These are phyloP conservation scores for Hemileccinum impolitum DNA, from an alignment of 768 basidiomycete genomes.

Conservation along the genomic window DNA sequence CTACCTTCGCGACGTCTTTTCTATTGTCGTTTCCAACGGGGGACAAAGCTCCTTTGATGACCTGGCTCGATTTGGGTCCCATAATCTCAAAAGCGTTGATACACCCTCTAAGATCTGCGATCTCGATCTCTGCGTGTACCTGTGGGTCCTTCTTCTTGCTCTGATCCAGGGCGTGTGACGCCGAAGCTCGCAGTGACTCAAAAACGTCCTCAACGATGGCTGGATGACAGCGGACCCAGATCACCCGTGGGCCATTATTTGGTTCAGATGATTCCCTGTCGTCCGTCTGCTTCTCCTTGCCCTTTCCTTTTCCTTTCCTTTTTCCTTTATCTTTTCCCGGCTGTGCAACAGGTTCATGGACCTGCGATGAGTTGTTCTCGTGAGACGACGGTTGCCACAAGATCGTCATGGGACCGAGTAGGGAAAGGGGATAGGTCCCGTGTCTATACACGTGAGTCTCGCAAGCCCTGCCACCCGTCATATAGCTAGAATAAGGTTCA, in stretches of 20 bases:
- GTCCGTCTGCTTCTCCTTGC: slow-evolving; percentile 33
- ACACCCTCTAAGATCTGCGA: slow-evolving; percentile 67
- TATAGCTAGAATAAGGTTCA: slow-evolving; percentile 43
- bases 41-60: slow-evolving; percentile 61
- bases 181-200: slow-evolving; percentile 46
- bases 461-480: slow-evolving; percentile 60
- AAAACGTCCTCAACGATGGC: slow-evolving; percentile 59
- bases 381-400: slow-evolving; percentile 59
- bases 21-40: slow-evolving; percentile 47
- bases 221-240: slow-evolving; percentile 85
- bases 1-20: slow-evolving; percentile 58
- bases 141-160: slow-evolving; percentile 24
- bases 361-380: background rate
- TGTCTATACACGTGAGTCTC: slow-evolving; percentile 67
- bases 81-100: slow-evolving; percentile 85
- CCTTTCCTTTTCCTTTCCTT: slow-evolving; percentile 26
- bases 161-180: slow-evolving; percentile 47
- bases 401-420: slow-evolving; percentile 69
- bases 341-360: background rate
- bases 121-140: slow-evolving; percentile 45
- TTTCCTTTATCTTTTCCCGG: slow-evolving; percentile 14
- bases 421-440: slow-evolving; percentile 59
- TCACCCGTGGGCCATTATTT: slow-evolving; percentile 32
- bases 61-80: slow-evolving; percentile 79
- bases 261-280: slow-evolving; percentile 6